These are phyloP conservation scores for Trypanosoma melophagium DNA, from an alignment of 208 protist species.

Conservation along the genomic window DNA sequence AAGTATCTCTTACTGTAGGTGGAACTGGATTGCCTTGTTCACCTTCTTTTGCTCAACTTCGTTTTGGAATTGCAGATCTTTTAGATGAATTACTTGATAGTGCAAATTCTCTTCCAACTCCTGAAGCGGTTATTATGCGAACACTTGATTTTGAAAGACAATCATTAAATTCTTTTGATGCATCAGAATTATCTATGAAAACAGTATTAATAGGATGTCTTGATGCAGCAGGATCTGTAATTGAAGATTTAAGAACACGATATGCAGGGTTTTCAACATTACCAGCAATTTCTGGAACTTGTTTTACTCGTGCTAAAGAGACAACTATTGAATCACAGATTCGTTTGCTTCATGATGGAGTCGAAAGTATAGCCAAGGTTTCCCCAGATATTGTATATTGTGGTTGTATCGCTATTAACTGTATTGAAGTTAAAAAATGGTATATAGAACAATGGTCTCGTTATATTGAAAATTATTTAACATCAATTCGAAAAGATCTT, in stretches of 20 bases:
- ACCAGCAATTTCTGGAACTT: slow-evolving; percentile 38
- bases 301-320: slow-evolving; percentile 30
- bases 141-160: slow-evolving; percentile 50
- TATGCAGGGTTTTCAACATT: slow-evolving; percentile 58
- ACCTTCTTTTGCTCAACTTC: slow-evolving; percentile 55
- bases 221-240: slow-evolving; percentile 34
- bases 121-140: slow-evolving; percentile 58
- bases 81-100: slow-evolving; percentile 56
- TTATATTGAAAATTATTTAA: slow-evolving; percentile 54
- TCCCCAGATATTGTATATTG: slow-evolving; percentile 71
- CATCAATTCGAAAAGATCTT: slow-evolving; percentile 40
- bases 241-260: slow-evolving; percentile 45
- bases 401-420: slow-evolving; percentile 74
- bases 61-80: slow-evolving; percentile 63
- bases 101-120: slow-evolving; percentile 58
- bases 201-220: slow-evolving; percentile 24
- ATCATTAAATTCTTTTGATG: slow-evolving; percentile 33
- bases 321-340: slow-evolving; percentile 43
- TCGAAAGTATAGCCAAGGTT: slow-evolving; percentile 42
- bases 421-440: slow-evolving; percentile 48
- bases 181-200: slow-evolving; percentile 20
- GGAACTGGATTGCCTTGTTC: slow-evolving; percentile 57
- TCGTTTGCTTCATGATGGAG: slow-evolving; percentile 36
- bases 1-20: slow-evolving; percentile 53
- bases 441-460: slow-evolving; percentile 55